phyloP scores from a whole-genome alignment of 345 rosid species.

The Moricandia moricandioides region DNA sequence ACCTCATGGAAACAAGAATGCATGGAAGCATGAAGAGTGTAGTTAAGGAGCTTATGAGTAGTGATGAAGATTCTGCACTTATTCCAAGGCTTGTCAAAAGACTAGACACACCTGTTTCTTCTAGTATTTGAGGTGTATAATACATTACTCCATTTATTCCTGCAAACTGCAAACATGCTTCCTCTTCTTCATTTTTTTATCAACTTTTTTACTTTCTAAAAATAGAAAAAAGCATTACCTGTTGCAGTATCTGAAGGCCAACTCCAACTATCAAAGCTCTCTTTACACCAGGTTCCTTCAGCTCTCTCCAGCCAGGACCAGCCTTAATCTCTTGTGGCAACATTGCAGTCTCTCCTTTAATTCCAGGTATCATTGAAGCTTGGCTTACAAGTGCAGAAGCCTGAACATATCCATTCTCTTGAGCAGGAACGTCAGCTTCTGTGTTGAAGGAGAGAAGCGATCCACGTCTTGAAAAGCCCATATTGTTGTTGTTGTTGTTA shows the following conservation, averaged over 20 bases:
- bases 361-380: conserved; percentile 57
- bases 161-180: conserved; percentile 54
- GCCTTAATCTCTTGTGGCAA: conserved; percentile 49
- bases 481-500: conserved; percentile 19
- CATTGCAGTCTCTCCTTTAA: conserved; percentile 46
- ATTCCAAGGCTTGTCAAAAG: conserved; percentile 64
- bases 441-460: conserved; percentile 57
- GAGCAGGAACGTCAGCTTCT: conserved; percentile 46
- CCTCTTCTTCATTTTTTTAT: background rate
- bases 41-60: conserved; percentile 75
- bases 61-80: conserved; percentile 64
- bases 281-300: conserved; percentile 73
- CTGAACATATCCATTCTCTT: conserved; percentile 48
- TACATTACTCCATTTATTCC: conserved; percentile 88
- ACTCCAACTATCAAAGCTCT: conserved; percentile 77
- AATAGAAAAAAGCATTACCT: conserved; percentile 41
- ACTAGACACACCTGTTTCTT: conserved; percentile 72
- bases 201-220: background rate
- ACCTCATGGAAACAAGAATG: conserved; percentile 71
- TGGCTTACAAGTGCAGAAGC: conserved; percentile 81
- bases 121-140: conserved; percentile 89
- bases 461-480: conserved; percentile 56
- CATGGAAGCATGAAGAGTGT: conserved; percentile 88
- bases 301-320: conserved; percentile 61
- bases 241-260: conserved; percentile 80